phyloP scores from a whole-genome alignment of 2,329 filamentous ascomycete genomes.

The Onygenales sp. region DNA sequence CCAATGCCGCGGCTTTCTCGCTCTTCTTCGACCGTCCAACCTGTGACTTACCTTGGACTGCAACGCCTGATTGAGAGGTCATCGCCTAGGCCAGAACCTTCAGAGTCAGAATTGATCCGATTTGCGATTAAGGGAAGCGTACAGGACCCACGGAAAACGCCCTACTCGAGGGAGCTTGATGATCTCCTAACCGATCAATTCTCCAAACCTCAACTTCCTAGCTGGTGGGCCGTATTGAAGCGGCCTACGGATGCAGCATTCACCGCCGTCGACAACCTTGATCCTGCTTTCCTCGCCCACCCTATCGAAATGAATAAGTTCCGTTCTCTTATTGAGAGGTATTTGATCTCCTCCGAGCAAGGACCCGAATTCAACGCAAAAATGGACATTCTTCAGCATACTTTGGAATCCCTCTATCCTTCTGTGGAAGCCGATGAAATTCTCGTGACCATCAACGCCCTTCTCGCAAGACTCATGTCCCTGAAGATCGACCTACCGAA shows the following conservation, averaged over 20 bases:
- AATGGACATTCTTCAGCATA: conserved; percentile 10
- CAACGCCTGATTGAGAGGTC: neutral
- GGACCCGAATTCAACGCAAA: neutral
- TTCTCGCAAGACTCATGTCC: conserved; percentile 18
- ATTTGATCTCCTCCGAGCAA: neutral
- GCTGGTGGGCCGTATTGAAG: neutral
- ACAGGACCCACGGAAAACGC: conserved; percentile 3
- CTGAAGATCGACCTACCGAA: conserved; percentile 9
- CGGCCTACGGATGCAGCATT: neutral
- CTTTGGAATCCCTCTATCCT: conserved; percentile 17
- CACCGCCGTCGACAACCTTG: neutral
- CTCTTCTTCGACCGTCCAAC: neutral
- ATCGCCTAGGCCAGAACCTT: conserved; percentile 9
- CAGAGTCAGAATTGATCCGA: conserved; percentile 23
- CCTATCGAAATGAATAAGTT: neutral
- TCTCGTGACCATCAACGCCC: conserved; percentile 21
- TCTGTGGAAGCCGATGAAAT: conserved; percentile 21
- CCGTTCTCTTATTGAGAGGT: neutral
- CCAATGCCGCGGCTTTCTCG: neutral
- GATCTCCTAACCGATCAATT: conserved; percentile 14
- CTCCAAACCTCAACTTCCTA: conserved; percentile 1
- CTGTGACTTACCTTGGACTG: neutral
- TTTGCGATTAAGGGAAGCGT: conserved; percentile 21
- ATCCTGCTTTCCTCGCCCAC: neutral
- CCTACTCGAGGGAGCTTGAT: conserved; percentile 7